Conservation (phyloP, 345 rosid genomes). For the Kandelia obovata region DNA sequence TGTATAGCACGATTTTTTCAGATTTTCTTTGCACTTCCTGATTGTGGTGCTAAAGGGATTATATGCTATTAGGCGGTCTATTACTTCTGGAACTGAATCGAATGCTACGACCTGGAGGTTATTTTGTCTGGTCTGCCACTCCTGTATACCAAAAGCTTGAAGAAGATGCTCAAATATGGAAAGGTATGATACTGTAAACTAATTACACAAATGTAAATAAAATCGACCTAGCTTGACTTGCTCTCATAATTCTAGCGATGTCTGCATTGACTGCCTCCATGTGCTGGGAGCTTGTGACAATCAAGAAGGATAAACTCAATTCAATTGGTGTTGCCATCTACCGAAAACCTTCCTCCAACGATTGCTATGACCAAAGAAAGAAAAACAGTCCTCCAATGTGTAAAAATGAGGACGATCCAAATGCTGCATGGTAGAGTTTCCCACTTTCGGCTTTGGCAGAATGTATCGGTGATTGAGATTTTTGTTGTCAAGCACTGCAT, state of each 20-base stretch:
- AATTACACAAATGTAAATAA: background rate
- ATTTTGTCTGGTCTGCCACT: constrained; percentile 93
- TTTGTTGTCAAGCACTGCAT: background rate
- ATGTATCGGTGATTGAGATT: too few species aligned
- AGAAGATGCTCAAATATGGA: constrained; percentile 82
- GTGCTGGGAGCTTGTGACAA: constrained; percentile 90
- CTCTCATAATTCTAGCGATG: constrained; percentile 48
- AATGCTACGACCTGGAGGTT: constrained; percentile 82
- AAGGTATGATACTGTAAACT: constrained; percentile 44
- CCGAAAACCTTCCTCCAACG: constrained; percentile 68
- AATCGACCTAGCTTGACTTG: constrained; percentile 17
- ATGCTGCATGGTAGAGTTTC: constrained; percentile 38
- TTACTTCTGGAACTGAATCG: constrained; percentile 86
- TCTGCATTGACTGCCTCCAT: constrained; percentile 60
- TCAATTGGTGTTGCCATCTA: constrained; percentile 70
- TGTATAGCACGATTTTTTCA: background rate
- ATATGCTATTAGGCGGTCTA: constrained; percentile 44
- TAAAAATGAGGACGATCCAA: constrained; percentile 62
- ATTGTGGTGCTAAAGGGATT: too few species aligned
- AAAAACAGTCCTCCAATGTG: constrained; percentile 71
- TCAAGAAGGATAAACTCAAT: constrained; percentile 71
- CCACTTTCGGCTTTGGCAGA: background rate
- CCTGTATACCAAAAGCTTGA: constrained; percentile 70
- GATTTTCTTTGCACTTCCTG: background rate
- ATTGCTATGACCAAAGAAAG: constrained; percentile 72